Evolutionary conservation across 108 stramenopile species (phyloP), one percentile per base, ranked within the genome.

Genomic region (Skeletonema marinoi): DNA sequence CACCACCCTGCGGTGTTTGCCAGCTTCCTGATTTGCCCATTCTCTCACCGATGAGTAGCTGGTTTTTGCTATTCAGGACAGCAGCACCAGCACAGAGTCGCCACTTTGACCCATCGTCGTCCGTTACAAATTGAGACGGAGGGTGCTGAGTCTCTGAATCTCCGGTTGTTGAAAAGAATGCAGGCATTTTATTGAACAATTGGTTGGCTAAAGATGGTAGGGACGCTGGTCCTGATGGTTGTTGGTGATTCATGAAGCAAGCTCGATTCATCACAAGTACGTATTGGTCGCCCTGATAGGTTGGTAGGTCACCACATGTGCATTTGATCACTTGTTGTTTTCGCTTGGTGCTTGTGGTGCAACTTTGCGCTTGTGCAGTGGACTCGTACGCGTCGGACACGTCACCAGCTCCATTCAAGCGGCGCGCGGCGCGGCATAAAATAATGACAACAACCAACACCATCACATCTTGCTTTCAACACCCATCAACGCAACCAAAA

Each of bases 1-100:
- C 75, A 3, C 87, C 87, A 7, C 87, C 87, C 65, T 88, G 87
- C 0, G 87, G 85, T 14, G 74, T 44, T 59, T 88, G 85, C 87
- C 87, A 88, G 31, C 65, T 61, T 33, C 78, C 66, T 4, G 65
- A 61, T 42, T 67, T 73, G 48, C 68, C 68, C 13, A 83, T 62
- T 16, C 87, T 73, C 44, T 88, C 82, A 12, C 82, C 87, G 2
- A 88, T 39, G 7, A 87, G 81, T n/a, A 87, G 32, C 61, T 85
- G 77, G 58, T 85, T 83, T 32, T 71, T 66, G 32, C 84, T 85
- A 51, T 87, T 87, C 48, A 87, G 68, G 3, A 84, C 80, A 6
- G 86, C 86, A n/a, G 71, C 83, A 4, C 77, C 86, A 7, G 86
- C 86, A 42, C 83, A 85, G 2, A 78, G 72, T 7, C 86, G 72